Evolutionary conservation across 2,329 filamentous ascomycete species (phyloP), one percentile per base, ranked within the genome.

Genomic region (Penicillium sp.): DNA sequence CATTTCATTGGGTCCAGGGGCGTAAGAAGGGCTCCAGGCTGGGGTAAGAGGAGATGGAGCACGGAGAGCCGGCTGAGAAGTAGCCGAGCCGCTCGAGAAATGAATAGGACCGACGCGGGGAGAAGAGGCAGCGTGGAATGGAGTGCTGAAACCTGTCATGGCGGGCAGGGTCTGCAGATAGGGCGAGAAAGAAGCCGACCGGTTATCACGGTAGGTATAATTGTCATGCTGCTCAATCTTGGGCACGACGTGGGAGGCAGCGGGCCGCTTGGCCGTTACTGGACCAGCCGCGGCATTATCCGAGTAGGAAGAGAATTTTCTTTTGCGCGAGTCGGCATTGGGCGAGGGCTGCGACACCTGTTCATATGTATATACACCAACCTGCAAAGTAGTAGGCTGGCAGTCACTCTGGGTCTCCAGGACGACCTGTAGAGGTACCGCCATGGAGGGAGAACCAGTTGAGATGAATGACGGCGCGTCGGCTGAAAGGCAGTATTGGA

Each of bases 401-500:
- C 81, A 79, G 10, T 81, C 85, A 58, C 81, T 80, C 62, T 81
- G 82, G 61, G 84, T 83, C 68, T 88, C 84, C 75, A 89, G 83
- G 52, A 84, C 79, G 59, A 90, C 77, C 57, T 82, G 83, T 38
- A 90, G 75, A 57, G 85, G 83, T 46, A 89, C 84, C 53, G 82
- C 80, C 33, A 84, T 80, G 54, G 84, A 81, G 51, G 80, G 78
- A 52, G 81, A 85, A 53, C 82, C 82, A 8, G 86, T 88, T 22
- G 80, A 74, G n/a, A 81, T 75, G 66, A 87, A 86, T 2, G 83
- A 83, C 51, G 93, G 93, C 35, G 89, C 90, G 59, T 92, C 87
- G 43, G 87, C 86, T 49, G 85, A 86, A 68, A 96, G 82, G 33
- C 85, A 84, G 76, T 95, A 96, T 64, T 88, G 84, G 73, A 86